These are phyloP conservation scores for Scedosporium dehoogii DNA, from an alignment of 2,329 filamentous ascomycete genomes.

Conservation along the genomic window DNA sequence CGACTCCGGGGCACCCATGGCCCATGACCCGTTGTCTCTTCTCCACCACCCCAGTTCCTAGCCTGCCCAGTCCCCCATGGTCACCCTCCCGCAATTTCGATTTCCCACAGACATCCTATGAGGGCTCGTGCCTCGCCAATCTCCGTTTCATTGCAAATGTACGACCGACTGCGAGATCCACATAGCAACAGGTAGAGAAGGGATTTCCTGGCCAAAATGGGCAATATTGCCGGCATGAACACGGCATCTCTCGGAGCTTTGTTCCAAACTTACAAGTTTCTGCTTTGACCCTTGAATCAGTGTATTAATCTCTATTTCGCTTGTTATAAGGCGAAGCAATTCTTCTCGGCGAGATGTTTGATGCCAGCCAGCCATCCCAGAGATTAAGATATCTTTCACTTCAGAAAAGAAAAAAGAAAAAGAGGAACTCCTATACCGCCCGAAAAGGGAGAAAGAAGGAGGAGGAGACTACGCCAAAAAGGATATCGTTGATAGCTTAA, in stretches of 20 bases:
- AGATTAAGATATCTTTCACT: too few species aligned
- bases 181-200: too few species aligned
- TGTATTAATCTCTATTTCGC: too few species aligned
- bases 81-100: neutral
- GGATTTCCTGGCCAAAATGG: too few species aligned
- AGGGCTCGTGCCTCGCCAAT: neutral
- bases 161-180: neutral
- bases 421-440: neutral
- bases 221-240: neutral
- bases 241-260: conserved; percentile 1
- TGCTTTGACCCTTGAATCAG: too few species aligned
- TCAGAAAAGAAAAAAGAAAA: neutral
- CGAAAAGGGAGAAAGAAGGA: neutral
- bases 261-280: neutral
- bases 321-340: too few species aligned
- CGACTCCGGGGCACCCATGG: too few species aligned
- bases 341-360: too few species aligned
- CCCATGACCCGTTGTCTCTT: neutral
- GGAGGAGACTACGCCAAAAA: neutral
- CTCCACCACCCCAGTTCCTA: neutral
- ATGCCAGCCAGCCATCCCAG: too few species aligned
- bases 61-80: neutral
- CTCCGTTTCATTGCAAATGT: neutral
- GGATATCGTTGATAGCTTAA: neutral
- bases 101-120: neutral